A percentile compares a stretch with the other conserved stretches of the same genome.
These are phyloP conservation scores for Castanea mollissima DNA, from an alignment of 306 rosid genomes.

Conservation along the genomic window DNA sequence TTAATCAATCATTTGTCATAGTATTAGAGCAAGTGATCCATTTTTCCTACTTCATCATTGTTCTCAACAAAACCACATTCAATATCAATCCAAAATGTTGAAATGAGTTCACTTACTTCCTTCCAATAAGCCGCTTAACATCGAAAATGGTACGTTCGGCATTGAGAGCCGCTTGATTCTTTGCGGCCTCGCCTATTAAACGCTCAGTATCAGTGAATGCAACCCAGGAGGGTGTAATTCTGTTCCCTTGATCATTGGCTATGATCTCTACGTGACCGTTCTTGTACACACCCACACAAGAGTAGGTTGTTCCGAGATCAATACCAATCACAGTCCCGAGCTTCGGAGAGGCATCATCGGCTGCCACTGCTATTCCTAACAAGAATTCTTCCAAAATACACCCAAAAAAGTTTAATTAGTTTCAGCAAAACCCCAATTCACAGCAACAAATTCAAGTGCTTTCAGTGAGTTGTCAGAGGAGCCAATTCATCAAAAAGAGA, in stretches of 20 bases:
- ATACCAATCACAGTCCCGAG: slow-evolving; percentile 52
- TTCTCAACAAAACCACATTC: too few relatives aligned
- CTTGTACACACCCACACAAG: slow-evolving; percentile 56
- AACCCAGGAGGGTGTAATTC: slow-evolving; percentile 59
- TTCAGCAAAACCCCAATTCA: not conserved
- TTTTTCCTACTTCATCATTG: too few relatives aligned
- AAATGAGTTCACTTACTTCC: slow-evolving; percentile 29
- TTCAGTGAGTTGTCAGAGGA: too few relatives aligned
- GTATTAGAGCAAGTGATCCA: too few relatives aligned
- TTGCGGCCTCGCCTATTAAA: slow-evolving; percentile 60
- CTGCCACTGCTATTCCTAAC: slow-evolving; percentile 29
- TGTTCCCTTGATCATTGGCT: slow-evolving; percentile 61
- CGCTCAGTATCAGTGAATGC: slow-evolving; percentile 55
- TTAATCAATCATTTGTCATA: too few relatives aligned
- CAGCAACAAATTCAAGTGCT: not conserved
- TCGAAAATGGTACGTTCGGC: slow-evolving; percentile 47
- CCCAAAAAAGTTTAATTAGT: not conserved
- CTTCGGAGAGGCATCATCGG: slow-evolving; percentile 10
- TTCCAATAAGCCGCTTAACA: slow-evolving; percentile 57
- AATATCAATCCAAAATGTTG: not conserved
- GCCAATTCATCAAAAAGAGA: not conserved
- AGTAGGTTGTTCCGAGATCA: slow-evolving; percentile 56
- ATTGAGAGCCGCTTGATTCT: slow-evolving; percentile 57
- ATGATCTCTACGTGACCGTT: slow-evolving; percentile 50
- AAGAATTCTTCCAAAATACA: slow-evolving; percentile 20